Percentiles rank a stretch among this genome's conserved stretches.
These are phyloP conservation scores for Microascus cirrosus DNA, from an alignment of 2,329 filamentous ascomycete genomes.

Conservation along the genomic window DNA sequence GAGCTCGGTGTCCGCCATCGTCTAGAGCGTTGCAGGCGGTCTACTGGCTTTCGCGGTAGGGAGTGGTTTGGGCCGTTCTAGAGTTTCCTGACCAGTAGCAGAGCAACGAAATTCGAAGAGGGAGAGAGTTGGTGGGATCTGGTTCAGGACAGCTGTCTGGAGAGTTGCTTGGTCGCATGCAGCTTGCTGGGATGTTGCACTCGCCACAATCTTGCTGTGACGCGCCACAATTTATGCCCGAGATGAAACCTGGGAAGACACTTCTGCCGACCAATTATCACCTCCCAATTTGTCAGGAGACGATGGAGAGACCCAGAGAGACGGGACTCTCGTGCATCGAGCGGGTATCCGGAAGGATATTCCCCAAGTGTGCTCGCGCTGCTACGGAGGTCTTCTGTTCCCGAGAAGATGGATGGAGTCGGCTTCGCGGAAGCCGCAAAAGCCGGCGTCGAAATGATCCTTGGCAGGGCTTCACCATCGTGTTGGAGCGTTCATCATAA, in stretches of 20 bases:
- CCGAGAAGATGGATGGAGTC: too few relatives aligned
- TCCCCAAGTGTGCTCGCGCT: background rate
- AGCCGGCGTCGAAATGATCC: too few relatives aligned
- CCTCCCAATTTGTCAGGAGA: background rate
- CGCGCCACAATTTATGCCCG: background rate
- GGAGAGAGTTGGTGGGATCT: background rate
- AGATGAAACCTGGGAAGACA: background rate
- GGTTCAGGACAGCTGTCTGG: background rate
- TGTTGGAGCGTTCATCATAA: too few relatives aligned
- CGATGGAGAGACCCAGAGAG: background rate
- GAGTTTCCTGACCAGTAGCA: background rate
- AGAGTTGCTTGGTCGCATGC: background rate
- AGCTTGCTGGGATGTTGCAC: background rate
- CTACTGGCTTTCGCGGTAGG: background rate
- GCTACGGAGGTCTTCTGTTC: too few relatives aligned
- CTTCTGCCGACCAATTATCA: background rate
- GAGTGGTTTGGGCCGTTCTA: background rate
- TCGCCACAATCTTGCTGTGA: background rate
- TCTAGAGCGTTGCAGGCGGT: background rate
- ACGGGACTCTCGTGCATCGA: too few relatives aligned
- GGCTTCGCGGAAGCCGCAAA: too few relatives aligned
- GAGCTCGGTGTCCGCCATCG: conserved; percentile 14
- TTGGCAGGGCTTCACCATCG: too few relatives aligned
- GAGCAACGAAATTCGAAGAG: background rate
- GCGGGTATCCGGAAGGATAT: background rate